Evolutionary conservation across 75 land plant species (phyloP).

Genomic region (Chamaecyparis obtusa): DNA sequence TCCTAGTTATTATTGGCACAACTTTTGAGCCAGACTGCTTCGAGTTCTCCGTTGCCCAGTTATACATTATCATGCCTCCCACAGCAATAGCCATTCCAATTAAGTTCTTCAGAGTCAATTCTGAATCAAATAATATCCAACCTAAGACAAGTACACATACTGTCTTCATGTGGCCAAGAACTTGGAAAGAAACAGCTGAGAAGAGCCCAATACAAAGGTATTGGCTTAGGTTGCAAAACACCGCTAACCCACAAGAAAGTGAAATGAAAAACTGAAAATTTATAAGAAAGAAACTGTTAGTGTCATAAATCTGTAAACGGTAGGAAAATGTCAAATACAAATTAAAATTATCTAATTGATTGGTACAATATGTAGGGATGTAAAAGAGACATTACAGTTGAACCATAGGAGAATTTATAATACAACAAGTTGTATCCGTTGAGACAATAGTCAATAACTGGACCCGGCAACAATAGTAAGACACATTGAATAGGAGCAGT

Average conservation of each 20-base stretch:
- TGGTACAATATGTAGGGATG: neutral
- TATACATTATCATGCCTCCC: conserved; percentile 63
- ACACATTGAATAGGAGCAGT: conserved; percentile 83
- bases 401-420: conserved; percentile 40
- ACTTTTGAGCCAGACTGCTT: conserved; percentile 14
- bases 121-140: conserved; percentile 66
- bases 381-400: conserved; percentile 46
- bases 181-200: conserved; percentile 24
- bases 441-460: conserved; percentile 62
- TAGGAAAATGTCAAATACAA: neutral
- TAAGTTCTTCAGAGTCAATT: conserved; percentile 56
- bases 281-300: neutral
- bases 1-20: conserved; percentile 1
- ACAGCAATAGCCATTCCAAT: conserved; percentile 57
- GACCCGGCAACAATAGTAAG: conserved; percentile 65
- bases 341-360: neutral
- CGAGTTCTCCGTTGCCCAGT: conserved; percentile 61
- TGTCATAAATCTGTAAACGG: too few species aligned
- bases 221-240: conserved; percentile 73
- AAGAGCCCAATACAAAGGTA: conserved; percentile 74
- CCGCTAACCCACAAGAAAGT: conserved; percentile 62
- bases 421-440: conserved; percentile 37
- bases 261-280: conserved; percentile 49
- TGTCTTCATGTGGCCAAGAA: conserved; percentile 74
- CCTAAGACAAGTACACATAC: conserved; percentile 63